These are phyloP conservation scores for Xylaria sp. DNA, from an alignment of 2,329 filamentous ascomycete species.

Conservation along the genomic window DNA sequence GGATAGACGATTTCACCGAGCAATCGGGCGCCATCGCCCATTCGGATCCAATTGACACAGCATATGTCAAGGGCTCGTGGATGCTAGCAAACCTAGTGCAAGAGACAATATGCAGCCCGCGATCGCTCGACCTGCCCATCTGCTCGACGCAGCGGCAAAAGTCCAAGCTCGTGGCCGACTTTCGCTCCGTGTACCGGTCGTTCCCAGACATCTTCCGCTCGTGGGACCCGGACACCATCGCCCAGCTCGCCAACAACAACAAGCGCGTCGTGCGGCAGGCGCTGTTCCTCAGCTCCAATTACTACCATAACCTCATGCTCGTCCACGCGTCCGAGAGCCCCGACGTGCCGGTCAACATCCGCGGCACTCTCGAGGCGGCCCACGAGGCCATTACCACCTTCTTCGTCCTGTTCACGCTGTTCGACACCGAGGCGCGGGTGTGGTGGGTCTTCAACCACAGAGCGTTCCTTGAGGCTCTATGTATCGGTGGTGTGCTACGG, in stretches of 20 bases:
- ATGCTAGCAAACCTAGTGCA: conserved; percentile 79
- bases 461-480: conserved; percentile 77
- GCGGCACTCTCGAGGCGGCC: conserved; percentile 74
- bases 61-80: conserved; percentile 79
- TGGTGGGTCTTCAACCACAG: conserved; percentile 88
- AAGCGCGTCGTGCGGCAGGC: conserved; percentile 75
- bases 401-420: conserved; percentile 72
- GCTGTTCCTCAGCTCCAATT: conserved; percentile 80
- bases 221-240: conserved; percentile 67
- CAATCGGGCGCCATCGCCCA: conserved; percentile 63
- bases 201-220: conserved; percentile 74
- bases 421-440: conserved; percentile 74
- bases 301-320: conserved; percentile 82
- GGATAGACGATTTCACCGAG: conserved; percentile 73
- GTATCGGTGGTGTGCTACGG: conserved; percentile 65
- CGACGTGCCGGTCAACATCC: conserved; percentile 68
- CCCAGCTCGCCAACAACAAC: conserved; percentile 61
- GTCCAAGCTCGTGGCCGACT: conserved; percentile 71
- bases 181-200: conserved; percentile 72
- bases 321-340: conserved; percentile 73
- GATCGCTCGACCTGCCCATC: conserved; percentile 75
- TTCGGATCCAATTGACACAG: conserved; percentile 68
- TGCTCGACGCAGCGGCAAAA: conserved; percentile 72
- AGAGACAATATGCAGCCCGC: conserved; percentile 75
- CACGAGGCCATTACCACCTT: conserved; percentile 77